Evolutionary conservation across 225 moss, liverwort and hornwort genomes (phyloP).

Genomic region (Climacium dendroides): DNA sequence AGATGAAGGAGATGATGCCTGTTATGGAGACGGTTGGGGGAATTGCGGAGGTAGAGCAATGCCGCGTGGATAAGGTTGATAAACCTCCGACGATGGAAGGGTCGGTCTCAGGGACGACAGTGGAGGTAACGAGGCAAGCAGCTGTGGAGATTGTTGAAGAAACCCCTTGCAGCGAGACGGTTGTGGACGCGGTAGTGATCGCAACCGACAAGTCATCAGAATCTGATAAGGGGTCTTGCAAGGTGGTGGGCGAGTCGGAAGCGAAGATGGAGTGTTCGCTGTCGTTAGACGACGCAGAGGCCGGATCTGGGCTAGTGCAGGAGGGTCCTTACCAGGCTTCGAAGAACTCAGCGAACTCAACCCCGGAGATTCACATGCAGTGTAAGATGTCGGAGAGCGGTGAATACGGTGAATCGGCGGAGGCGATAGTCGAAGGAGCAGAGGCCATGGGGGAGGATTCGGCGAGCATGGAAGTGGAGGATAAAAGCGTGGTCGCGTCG

Average conservation of each 20-base stretch:
- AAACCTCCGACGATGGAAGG: not conserved
- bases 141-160: constrained; percentile 28
- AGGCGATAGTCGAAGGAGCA: constrained; percentile 3
- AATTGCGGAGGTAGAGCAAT: constrained; percentile 7
- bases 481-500: constrained; percentile 29
- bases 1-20: constrained; percentile 8
- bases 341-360: not conserved
- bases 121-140: constrained; percentile 4
- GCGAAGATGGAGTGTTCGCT: constrained; percentile 1
- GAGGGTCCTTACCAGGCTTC: not conserved
- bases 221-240: not conserved
- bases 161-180: constrained; percentile 4
- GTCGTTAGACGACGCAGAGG: constrained; percentile 15
- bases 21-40: not conserved
- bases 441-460: constrained; percentile 48
- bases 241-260: not conserved
- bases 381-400: constrained; percentile 43
- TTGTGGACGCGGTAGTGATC: not conserved
- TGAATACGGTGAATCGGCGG: constrained; percentile 32
- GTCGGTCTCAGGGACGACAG: not conserved
- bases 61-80: not conserved
- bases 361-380: constrained; percentile 24
- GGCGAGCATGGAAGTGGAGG: constrained; percentile 52
- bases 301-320: constrained; percentile 7
- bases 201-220: constrained; percentile 1